Conservation (phyloP, 192 early-diverging fungal genomes). For the Kappamyces sp. region DNA sequence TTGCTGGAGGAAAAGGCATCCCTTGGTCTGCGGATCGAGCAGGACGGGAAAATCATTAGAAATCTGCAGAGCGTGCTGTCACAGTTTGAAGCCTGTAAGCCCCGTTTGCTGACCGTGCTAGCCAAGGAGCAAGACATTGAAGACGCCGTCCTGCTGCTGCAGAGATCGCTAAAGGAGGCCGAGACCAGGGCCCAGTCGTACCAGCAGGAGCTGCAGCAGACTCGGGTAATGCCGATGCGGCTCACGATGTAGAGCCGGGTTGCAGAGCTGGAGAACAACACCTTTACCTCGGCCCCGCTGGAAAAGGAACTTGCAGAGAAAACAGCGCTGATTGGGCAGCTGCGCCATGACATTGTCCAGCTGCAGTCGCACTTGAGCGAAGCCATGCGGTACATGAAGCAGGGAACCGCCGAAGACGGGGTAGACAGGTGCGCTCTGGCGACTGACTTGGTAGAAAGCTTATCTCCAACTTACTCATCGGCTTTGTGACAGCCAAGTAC, state of each 20-base stretch:
- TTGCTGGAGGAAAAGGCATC: slow-evolving; percentile 33
- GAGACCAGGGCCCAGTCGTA: neutral
- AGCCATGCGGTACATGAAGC: slow-evolving; percentile 80
- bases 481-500: slow-evolving; percentile 74
- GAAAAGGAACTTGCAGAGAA: slow-evolving; percentile 59
- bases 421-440: slow-evolving; percentile 55
- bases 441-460: slow-evolving; percentile 57
- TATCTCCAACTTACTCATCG: slow-evolving; percentile 83
- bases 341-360: slow-evolving; percentile 73
- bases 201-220: neutral
- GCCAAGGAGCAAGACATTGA: slow-evolving; percentile 57
- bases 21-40: slow-evolving; percentile 25
- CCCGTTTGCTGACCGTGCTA: neutral
- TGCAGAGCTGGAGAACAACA: neutral
- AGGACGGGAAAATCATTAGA: slow-evolving; percentile 49
- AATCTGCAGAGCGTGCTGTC: slow-evolving; percentile 86
- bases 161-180: slow-evolving; percentile 36
- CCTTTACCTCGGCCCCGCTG: neutral
- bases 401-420: slow-evolving; percentile 71
- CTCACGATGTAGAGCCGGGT: neutral
- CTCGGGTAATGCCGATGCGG: neutral
- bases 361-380: slow-evolving; percentile 87
- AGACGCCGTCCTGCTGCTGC: slow-evolving; percentile 42
- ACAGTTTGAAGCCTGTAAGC: slow-evolving; percentile 75
- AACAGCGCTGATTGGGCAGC: slow-evolving; percentile 66